Percentiles rank a stretch among this genome's conserved stretches.
Evolutionary conservation across 257 asterid genomes (phyloP).

Genomic region (Penstemon barbatus): DNA sequence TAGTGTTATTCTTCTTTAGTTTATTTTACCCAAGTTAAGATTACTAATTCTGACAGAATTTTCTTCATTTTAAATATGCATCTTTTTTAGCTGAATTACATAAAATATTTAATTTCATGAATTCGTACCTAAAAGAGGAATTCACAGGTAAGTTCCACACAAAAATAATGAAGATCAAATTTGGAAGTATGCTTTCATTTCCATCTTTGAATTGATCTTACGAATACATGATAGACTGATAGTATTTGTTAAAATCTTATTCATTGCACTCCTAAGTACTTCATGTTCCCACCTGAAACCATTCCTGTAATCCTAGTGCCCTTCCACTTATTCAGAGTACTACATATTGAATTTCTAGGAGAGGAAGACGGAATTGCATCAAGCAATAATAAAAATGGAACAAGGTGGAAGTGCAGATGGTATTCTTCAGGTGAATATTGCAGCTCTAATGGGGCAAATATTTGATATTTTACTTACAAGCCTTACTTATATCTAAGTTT

Average conservation of each 20-base stretch:
- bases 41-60: background rate
- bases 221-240: background rate
- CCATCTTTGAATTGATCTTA: constrained; percentile 17
- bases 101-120: background rate
- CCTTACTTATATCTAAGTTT: constrained; percentile 13
- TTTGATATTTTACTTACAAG: constrained; percentile 20
- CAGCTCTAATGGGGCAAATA: constrained; percentile 18
- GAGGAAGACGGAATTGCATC: constrained; percentile 89
- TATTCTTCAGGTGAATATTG: constrained; percentile 82
- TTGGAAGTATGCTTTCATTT: constrained; percentile 7
- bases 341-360: constrained; percentile 52
- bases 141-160: too few species aligned
- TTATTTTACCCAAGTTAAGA: background rate
- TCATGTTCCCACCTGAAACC: constrained; percentile 1
- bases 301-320: constrained; percentile 16
- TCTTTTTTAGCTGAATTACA: background rate
- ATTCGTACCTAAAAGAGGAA: background rate
- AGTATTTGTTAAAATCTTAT: constrained; percentile 12
- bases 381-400: constrained; percentile 88
- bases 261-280: constrained; percentile 9
- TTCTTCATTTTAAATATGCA: background rate
- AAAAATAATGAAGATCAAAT: background rate
- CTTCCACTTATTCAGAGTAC: constrained; percentile 22
- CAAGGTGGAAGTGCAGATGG: constrained; percentile 99
- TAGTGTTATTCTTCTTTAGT: background rate